These are phyloP conservation scores for Macrolepiota albuminosa DNA, from an alignment of 768 basidiomycete species.

Conservation along the genomic window DNA sequence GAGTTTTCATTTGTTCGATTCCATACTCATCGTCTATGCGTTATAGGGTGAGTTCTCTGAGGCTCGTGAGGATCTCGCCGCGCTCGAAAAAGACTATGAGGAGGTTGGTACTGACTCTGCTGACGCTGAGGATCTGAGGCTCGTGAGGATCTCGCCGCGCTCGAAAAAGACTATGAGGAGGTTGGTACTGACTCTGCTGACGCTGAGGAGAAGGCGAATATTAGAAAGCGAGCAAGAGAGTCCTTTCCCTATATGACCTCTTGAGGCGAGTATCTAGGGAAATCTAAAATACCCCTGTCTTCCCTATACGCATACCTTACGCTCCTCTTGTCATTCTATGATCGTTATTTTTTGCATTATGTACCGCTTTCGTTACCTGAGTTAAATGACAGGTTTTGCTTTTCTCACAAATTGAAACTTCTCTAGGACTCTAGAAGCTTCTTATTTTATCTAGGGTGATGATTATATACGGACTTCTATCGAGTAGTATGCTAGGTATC, in stretches of 20 bases:
- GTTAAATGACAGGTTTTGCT: conserved; percentile 8
- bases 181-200: conserved; percentile 77
- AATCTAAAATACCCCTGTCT: conserved; percentile 16
- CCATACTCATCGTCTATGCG: neutral
- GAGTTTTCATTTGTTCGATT: neutral
- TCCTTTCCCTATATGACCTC: conserved; percentile 11
- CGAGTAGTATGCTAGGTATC: neutral
- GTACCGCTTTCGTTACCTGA: conserved; percentile 7
- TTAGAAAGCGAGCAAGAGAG: conserved; percentile 24
- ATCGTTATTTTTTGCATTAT: conserved; percentile 12
- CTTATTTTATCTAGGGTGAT: neutral
- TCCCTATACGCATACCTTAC: conserved; percentile 13
- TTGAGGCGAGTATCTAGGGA: conserved; percentile 9
- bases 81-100: conserved; percentile 93
- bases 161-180: conserved; percentile 95
- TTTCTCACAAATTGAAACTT: conserved; percentile 6
- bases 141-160: conserved; percentile 94
- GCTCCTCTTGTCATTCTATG: conserved; percentile 7
- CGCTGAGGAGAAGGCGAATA: conserved; percentile 60
- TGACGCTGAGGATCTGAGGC: conserved; percentile 87
- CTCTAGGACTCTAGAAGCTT: neutral
- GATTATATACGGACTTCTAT: neutral
- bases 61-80: conserved; percentile 96
- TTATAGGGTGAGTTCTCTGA: conserved; percentile 93
- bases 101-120: conserved; percentile 81